Conservation (phyloP, 306 rosid species). For the Castanea sativa region DNA sequence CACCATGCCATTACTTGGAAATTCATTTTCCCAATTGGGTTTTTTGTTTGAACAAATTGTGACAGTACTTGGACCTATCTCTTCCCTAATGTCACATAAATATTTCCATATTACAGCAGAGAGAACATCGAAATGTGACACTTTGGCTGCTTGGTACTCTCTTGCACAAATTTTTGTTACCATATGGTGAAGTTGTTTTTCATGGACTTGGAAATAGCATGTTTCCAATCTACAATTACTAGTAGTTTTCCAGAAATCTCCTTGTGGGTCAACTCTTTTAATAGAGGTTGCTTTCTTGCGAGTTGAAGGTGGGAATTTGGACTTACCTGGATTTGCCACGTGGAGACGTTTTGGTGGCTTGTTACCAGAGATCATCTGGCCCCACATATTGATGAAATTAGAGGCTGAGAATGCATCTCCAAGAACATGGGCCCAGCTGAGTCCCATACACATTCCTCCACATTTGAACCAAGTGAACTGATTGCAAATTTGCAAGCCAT, state of each 20-base stretch:
- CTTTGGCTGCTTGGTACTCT: background rate
- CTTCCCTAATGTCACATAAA: slow-evolving; percentile 33
- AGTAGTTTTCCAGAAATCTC: slow-evolving; percentile 41
- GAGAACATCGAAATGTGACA: slow-evolving; percentile 49
- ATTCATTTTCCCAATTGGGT: slow-evolving; percentile 18
- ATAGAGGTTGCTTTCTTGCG: slow-evolving; percentile 28
- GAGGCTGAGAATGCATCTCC: slow-evolving; percentile 77
- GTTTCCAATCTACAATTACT: slow-evolving; percentile 33
- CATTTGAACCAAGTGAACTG: slow-evolving; percentile 76
- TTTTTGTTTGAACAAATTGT: slow-evolving; percentile 43
- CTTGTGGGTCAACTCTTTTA: slow-evolving; percentile 30
- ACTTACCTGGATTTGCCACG: background rate
- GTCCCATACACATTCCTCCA: slow-evolving; percentile 71
- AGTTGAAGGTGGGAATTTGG: slow-evolving; percentile 12
- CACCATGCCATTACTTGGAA: slow-evolving; percentile 43
- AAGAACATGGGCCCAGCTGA: slow-evolving; percentile 83
- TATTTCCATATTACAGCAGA: slow-evolving; percentile 66
- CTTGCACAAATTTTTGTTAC: background rate
- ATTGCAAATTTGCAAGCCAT: background rate
- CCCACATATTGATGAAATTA: slow-evolving; percentile 55
- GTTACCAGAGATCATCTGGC: slow-evolving; percentile 39
- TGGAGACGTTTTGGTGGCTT: slow-evolving; percentile 28
- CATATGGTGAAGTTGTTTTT: slow-evolving; percentile 40
- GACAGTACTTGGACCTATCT: slow-evolving; percentile 27
- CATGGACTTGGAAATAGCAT: slow-evolving; percentile 44